Base-by-base conservation (phyloP, 148 eudicot genomes). In the Euryodendron excelsum region DNA sequence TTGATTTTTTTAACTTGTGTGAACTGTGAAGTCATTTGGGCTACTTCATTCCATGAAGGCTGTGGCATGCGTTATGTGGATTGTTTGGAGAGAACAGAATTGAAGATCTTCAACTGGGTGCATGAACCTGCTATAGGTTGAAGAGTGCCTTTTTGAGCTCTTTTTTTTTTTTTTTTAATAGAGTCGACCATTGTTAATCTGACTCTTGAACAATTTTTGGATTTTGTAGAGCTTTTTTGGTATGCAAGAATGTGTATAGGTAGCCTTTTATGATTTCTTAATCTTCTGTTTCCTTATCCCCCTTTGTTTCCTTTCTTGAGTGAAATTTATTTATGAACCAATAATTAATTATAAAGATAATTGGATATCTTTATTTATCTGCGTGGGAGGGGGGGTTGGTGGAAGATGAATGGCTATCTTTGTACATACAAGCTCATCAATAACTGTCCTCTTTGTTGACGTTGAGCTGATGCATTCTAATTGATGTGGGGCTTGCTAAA, bases 41-140 rank as follows among this genome's bases (percentile, higher is more conserved):
- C 52, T 45, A 39, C 50, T 39, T 67, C 48, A 39, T 67, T 13
- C 13, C 27, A 12, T n/a, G 5, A 39, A 64, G 23, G 14, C 50
- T 39, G 31, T 67, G 48, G 11, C 47, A 36, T 67, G 71, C 48
- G 30, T 41, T 68, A 28, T 50, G 20, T 70, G 58, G 34, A 27
- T 45, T 70, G 47, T 70, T 71, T 48, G 59, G 25, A 52, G 60
- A 71, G 37, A 71, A 50, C 23, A 20, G 34, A 71, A 41, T 71
- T 30, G 59, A 71, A 28, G 14, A 48, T 71, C 74, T 7, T 48
- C 53, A 50, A 25, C 39, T 23, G 30, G 73, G 34, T 69, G 50
- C 25, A 3, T 55, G 39, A 71, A 2, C 25, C 4, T 71, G 21
- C 0, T 21, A 27, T 30, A 7, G 39, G 55, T 48, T 1, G 27